Base-by-base conservation (phyloP, 1,139 yeast species). In the Saccharomycopsis crataegensis region DNA sequence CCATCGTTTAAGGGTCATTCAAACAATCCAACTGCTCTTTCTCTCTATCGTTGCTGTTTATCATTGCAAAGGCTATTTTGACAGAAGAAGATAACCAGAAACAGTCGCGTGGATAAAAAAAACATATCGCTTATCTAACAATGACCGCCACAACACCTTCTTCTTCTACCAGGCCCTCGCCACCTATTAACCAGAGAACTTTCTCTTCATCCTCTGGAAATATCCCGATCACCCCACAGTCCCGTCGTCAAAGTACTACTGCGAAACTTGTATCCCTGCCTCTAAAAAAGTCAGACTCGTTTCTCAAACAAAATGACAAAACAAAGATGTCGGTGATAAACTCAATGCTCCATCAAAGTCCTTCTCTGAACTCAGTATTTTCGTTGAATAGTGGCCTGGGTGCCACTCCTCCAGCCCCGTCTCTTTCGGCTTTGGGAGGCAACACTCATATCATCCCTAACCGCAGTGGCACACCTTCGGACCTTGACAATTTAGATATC, bases 221-320 rank as follows among this genome's bases (percentile, higher is more conserved):
- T 14, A n/a, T 16, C 45, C 22, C 48, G 6, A 17, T 14, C 47
- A 45, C 48, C 42, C 40, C 50, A 11, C 9, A 31, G 8, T 50
- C 53, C 22, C 46, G 50, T 40, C 43, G 58, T 8, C 54, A 51
- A 41, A 33, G 32, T 11, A 55, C 53, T 31, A 55, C 49, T 32
- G 58, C 57, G 1, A 54, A 48, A 48, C 47, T 56, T 3, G 55
- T 52, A 17, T 17, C 54, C 28, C 31, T 31, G n/a, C 57, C 57
- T 7, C 28, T 52, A 32, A 52, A 49, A 28, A 12, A 31, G 14
- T 9, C 34, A 38, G 32, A 17, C 9, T 34, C 28, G 17, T 14
- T 45, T 31, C 14, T 16, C 17, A 28, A 32, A 49, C 36, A 37
- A 31, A 34, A 14, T 16, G n/a, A 14, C 11, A 52, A 52, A 37